A percentile compares a stretch with the other conserved stretches of the same genome.
Conservation (phyloP, 2,329 filamentous ascomycete species). For the Colletotrichum lentis region DNA sequence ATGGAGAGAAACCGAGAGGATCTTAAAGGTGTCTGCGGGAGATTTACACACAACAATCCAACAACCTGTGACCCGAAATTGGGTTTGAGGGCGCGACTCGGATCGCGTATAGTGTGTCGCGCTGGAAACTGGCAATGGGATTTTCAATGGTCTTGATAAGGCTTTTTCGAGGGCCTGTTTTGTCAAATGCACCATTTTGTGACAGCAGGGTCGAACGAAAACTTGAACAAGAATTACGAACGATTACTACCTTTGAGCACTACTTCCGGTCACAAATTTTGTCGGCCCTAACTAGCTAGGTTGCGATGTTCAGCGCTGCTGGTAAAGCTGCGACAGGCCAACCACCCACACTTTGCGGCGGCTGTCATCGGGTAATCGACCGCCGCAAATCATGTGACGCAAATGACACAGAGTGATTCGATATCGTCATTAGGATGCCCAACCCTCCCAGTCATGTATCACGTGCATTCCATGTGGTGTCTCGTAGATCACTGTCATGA, state of each 20-base stretch:
- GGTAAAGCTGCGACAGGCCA: neutral
- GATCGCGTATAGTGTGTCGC: slow-evolving; percentile 7
- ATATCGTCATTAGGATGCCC: neutral
- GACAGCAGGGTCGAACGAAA: neutral
- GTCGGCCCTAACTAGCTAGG: neutral
- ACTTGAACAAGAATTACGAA: slow-evolving; percentile 2
- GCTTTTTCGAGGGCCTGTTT: slow-evolving; percentile 1
- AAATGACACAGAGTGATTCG: neutral
- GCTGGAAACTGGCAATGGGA: slow-evolving; percentile 30
- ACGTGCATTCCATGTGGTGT: neutral
- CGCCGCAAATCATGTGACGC: neutral
- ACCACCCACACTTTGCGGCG: neutral
- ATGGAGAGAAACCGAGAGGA: slow-evolving; percentile 7
- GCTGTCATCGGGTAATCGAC: neutral
- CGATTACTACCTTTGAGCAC: slow-evolving; percentile 8
- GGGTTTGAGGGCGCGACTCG: neutral
- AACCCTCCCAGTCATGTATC: neutral
- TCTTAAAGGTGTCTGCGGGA: slow-evolving; percentile 34
- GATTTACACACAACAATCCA: slow-evolving; percentile 1
- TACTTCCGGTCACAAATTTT: neutral
- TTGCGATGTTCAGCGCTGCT: neutral
- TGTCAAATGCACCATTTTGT: slow-evolving; percentile 1
- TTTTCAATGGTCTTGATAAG: slow-evolving; percentile 17
- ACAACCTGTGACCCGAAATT: neutral
- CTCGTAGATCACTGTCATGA: too few species aligned